Conservation (phyloP, 192 early-diverging fungal genomes). For the Podila epicladia region DNA sequence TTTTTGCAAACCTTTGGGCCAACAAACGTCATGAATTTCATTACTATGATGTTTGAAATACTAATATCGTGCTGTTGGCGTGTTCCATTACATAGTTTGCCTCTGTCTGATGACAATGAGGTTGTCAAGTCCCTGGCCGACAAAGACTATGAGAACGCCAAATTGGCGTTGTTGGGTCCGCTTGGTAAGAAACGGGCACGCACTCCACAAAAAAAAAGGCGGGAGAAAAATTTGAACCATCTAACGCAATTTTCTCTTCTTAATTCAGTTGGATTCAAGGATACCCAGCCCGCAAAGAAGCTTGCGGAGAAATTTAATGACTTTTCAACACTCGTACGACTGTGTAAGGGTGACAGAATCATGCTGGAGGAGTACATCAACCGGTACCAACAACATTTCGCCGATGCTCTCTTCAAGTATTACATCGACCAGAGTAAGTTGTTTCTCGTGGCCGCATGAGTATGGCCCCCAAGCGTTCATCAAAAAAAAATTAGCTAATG, state of each 20-base stretch:
- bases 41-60: not conserved
- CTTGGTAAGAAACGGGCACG: constrained; percentile 7
- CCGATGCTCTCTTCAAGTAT: constrained; percentile 39
- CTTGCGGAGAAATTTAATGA: constrained; percentile 39
- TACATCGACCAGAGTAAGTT: constrained; percentile 41
- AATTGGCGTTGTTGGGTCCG: constrained; percentile 11
- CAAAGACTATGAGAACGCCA: constrained; percentile 16
- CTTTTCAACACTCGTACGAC: constrained; percentile 36
- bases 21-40: not conserved
- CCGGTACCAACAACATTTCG: constrained; percentile 49
- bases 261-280: constrained; percentile 17
- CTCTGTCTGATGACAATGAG: constrained; percentile 9
- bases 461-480: not conserved
- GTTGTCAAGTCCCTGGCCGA: constrained; percentile 16
- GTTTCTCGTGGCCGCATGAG: too few species aligned
- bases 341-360: constrained; percentile 9
- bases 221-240: too few species aligned
- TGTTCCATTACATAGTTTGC: not conserved
- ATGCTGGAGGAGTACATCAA: constrained; percentile 13
- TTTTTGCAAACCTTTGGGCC: not conserved
- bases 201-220: too few species aligned
- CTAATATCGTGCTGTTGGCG: not conserved
- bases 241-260: not conserved
- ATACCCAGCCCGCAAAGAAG: constrained; percentile 17
- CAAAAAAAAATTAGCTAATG: not conserved